A percentile compares a stretch with the other conserved stretches of the same genome.
Conservation (phyloP, 208 protist genomes). For the Balamuthia mandrillaris region DNA sequence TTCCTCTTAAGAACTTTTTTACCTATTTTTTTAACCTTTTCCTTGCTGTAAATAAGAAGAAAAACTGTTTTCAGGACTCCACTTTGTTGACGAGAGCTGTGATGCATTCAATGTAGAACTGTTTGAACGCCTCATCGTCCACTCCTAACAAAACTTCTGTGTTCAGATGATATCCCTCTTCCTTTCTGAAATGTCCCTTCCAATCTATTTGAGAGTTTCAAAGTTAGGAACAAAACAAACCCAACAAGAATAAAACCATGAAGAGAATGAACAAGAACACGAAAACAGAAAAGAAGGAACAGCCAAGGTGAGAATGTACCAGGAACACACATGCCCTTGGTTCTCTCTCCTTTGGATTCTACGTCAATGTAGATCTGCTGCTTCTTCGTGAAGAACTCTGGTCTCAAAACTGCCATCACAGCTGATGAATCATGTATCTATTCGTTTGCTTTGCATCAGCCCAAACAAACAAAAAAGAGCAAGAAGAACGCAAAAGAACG, state of each 20-base stretch:
- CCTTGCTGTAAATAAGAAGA: no score
- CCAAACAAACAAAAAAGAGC: neutral
- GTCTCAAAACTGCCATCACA: conserved; percentile 1
- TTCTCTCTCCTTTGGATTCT: neutral
- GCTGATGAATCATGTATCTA: conserved; percentile 11
- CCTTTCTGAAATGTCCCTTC: conserved; percentile 9
- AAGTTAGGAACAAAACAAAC: neutral
- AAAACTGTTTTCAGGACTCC: neutral
- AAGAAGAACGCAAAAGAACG: neutral
- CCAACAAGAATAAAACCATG: neutral
- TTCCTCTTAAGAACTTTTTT: no score
- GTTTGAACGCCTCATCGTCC: neutral
- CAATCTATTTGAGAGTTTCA: neutral
- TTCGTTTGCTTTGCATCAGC: neutral
- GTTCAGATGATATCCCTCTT: neutral
- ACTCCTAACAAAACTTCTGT: neutral
- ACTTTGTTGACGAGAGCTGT: neutral
- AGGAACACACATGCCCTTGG: neutral
- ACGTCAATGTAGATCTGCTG: neutral
- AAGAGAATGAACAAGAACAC: neutral
- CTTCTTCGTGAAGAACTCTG: neutral
- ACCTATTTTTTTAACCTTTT: no score
- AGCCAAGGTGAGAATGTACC: neutral
- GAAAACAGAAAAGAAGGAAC: neutral
- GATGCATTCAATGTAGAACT: neutral